phyloP scores from a whole-genome alignment of 768 basidiomycete genomes.

The Leccinum boreale region DNA sequence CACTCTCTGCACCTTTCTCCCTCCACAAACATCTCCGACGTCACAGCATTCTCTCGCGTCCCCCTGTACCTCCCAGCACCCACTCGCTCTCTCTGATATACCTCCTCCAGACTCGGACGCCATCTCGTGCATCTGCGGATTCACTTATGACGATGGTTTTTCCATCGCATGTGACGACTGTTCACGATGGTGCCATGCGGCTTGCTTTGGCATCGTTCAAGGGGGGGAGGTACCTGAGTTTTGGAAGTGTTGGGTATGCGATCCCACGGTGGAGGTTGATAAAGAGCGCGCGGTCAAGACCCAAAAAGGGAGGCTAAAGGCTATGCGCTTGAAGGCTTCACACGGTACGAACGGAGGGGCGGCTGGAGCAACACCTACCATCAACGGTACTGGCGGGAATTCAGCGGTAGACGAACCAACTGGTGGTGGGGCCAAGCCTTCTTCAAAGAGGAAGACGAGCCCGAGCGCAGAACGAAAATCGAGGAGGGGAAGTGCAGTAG shows the following conservation, averaged over 20 bases:
- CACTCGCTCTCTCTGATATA: conserved; percentile 11
- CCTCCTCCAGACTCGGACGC: conserved; percentile 40
- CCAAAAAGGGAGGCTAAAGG: conserved; percentile 40
- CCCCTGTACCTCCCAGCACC: conserved; percentile 22
- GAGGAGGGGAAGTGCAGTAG: conserved; percentile 32
- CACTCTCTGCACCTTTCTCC: conserved; percentile 6
- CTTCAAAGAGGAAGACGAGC: conserved; percentile 34
- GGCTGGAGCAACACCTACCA: conserved; percentile 12
- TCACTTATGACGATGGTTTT: conserved; percentile 75
- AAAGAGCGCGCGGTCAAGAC: conserved; percentile 44
- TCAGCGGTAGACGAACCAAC: conserved; percentile 17
- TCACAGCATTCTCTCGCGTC: conserved; percentile 15
- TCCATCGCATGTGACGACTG: conserved; percentile 84
- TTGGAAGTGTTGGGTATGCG: conserved; percentile 74
- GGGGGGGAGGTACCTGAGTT: conserved; percentile 62
- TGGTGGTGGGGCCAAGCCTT: conserved; percentile 20
- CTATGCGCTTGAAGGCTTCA: conserved; percentile 27
- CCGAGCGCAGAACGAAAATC: conserved; percentile 40
- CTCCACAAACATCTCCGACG: conserved; percentile 13
- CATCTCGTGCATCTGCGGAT: conserved; percentile 74
- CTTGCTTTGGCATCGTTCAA: conserved; percentile 65
- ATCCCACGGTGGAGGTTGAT: conserved; percentile 44
- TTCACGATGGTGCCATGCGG: conserved; percentile 79
- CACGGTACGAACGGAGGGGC: conserved; percentile 23
- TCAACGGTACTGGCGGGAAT: conserved; percentile 16